A percentile compares a stretch with the other conserved stretches of the same genome.
phyloP scores from a whole-genome alignment of 202 grass and related monocot species.

The Tripidium arundinaceum region DNA sequence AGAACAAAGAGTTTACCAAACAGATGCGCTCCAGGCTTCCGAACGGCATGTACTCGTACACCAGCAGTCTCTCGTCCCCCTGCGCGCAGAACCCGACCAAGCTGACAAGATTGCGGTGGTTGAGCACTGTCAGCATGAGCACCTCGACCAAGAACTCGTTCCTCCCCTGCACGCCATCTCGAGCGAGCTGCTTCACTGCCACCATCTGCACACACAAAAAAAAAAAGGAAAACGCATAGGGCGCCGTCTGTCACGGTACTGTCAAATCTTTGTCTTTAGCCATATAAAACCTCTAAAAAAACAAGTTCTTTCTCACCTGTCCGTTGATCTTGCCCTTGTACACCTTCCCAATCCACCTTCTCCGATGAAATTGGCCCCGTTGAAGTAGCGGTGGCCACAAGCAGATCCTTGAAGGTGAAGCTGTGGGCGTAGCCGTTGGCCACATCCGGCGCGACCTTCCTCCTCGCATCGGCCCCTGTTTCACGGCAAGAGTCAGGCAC shows the following conservation, averaged over 20 bases:
- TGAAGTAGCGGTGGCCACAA: constrained; percentile 76
- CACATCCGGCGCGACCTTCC: constrained; percentile 49
- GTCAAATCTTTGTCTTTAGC: no score
- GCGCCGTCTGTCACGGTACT: neutral
- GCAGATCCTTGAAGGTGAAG: constrained; percentile 91
- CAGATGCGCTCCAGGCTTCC: constrained; percentile 88
- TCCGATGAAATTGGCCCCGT: constrained; percentile 75
- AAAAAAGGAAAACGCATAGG: neutral
- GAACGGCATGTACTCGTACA: constrained; percentile 94
- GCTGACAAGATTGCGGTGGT: constrained; percentile 74
- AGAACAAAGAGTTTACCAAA: constrained; percentile 50
- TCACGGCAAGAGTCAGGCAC: neutral
- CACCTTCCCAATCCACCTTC: constrained; percentile 92
- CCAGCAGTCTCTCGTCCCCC: constrained; percentile 82
- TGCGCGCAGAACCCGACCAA: constrained; percentile 86
- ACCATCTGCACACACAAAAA: constrained; percentile 64
- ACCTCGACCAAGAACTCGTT: constrained; percentile 93
- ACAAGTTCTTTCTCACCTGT: constrained; percentile 35
- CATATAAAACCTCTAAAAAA: no score
- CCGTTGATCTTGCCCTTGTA: constrained; percentile 82
- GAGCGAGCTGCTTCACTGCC: constrained; percentile 86
- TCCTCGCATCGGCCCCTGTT: constrained; percentile 44
- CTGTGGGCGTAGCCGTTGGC: constrained; percentile 58
- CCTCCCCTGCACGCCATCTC: constrained; percentile 75
- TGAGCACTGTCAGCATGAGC: constrained; percentile 80